Evolutionary conservation across 768 basidiomycete genomes (phyloP), one percentile per base, ranked within the genome.

Genomic region (Naganishia vishniacii): DNA sequence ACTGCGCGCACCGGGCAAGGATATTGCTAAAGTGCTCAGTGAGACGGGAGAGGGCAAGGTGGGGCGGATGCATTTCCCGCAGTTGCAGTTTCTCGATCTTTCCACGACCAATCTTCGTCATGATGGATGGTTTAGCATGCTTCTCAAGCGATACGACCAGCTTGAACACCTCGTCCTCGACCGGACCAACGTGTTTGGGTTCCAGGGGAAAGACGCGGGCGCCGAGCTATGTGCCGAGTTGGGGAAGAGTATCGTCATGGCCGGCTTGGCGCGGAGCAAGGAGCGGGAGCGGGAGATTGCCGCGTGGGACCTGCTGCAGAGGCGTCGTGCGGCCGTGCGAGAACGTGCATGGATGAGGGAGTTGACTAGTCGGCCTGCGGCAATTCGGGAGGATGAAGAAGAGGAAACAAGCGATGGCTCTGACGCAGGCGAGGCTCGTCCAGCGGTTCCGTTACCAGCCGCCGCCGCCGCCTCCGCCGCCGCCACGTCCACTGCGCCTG

Each of bases 91-190:
- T 34, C 81, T 94, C 31, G 91, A 97, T 73, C 74, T 94, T 13
- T 88, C 88, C 0, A 80, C 80, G 11, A 88, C 88, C 0, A 86
- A 84, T 67, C 65, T 78, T 1, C 70, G 78, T 20, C 66, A 76
- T 28, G 73, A 77, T 51, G 69, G 67, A 13, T 65, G 66, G 20
- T 56, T 78, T 0, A 59, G 71, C 1, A 78, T 78, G 47, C 73
- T 92, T 9, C 73, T 87, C 0, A 76, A 79, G 4, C 81, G 79
- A 7, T 83, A 87, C 67, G 71, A 78, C 0, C 71, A 70, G 0
- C 75, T 94, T 13, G 78, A 81, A 64, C 84, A 88, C 70, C 78
- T 95, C 44, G 79, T 92, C 23, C 72, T 91, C 20, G 91, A 94
- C 69, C 81, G 79, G 5, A 88, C 88, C 70, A 75, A 80, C 2